A percentile compares a stretch with the other conserved stretches of the same genome.
phyloP scores from a whole-genome alignment of 352 stramenopile species.

The Pythium grandisporangium region DNA sequence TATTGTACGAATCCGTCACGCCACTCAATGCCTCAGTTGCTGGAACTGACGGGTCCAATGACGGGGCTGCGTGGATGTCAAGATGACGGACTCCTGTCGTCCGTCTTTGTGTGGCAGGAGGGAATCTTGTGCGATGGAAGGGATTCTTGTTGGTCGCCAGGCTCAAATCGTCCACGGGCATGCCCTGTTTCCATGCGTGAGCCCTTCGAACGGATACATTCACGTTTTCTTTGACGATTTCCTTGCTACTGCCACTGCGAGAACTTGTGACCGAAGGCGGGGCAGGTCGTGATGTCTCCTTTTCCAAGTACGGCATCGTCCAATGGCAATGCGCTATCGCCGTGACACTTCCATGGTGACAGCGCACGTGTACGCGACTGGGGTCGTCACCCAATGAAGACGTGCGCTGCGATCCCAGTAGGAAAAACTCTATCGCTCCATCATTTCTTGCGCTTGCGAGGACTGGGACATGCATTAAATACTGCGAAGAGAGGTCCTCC shows the following conservation, averaged over 20 bases:
- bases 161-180: constrained; percentile 17
- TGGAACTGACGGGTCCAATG: constrained; percentile 1
- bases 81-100: constrained; percentile 24
- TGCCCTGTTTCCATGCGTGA: constrained; percentile 11
- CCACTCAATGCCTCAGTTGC: constrained; percentile 1
- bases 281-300: not conserved
- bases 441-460: constrained; percentile 37
- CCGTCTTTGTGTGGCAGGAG: constrained; percentile 14
- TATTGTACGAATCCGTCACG: too few relatives aligned
- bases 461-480: constrained; percentile 52
- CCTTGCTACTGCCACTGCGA: constrained; percentile 1
- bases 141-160: constrained; percentile 50
- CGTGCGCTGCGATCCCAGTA: constrained; percentile 12
- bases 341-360: constrained; percentile 8
- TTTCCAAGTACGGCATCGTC: not conserved
- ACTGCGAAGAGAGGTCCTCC: constrained; percentile 12
- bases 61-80: constrained; percentile 8
- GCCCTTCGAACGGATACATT: constrained; percentile 11
- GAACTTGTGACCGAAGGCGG: constrained; percentile 7
- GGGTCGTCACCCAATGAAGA: not conserved
- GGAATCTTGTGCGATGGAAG: constrained; percentile 49
- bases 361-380: not conserved
- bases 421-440: constrained; percentile 27
- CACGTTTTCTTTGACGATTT: constrained; percentile 1
- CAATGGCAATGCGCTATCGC: constrained; percentile 15